These are phyloP conservation scores for Solanum chilense DNA, from an alignment of 257 asterid species.

Conservation along the genomic window DNA sequence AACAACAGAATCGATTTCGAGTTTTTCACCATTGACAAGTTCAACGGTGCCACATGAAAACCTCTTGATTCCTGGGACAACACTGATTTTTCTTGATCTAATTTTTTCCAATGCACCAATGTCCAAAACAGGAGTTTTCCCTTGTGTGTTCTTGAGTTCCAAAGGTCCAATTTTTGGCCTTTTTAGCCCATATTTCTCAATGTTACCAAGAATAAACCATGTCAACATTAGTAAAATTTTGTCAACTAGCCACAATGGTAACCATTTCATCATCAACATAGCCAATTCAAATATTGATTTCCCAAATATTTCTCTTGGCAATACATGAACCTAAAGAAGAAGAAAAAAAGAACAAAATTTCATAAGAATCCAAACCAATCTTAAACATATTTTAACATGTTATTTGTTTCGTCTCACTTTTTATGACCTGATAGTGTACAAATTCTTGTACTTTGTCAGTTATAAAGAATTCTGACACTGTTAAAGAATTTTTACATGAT, in stretches of 20 bases:
- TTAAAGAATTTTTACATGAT: no score
- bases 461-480: no score
- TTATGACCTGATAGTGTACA: no score
- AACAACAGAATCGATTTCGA: slow-evolving; percentile 2
- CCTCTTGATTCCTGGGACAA: slow-evolving; percentile 4
- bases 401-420: no score
- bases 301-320: slow-evolving; percentile 25
- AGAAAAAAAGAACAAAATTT: background rate
- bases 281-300: slow-evolving; percentile 16
- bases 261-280: slow-evolving; percentile 14
- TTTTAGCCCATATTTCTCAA: slow-evolving; percentile 2
- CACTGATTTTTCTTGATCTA: slow-evolving; percentile 13
- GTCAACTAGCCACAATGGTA: slow-evolving; percentile 20
- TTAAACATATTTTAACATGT: no score
- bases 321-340: slow-evolving; percentile 11
- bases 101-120: slow-evolving; percentile 17
- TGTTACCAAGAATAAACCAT: slow-evolving; percentile 18
- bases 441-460: no score
- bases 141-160: slow-evolving; percentile 14
- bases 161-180: slow-evolving; percentile 13
- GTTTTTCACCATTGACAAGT: background rate
- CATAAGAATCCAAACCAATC: background rate
- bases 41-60: background rate
- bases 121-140: slow-evolving; percentile 23
- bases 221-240: slow-evolving; percentile 5